phyloP scores from a whole-genome alignment of 345 rosid genomes.

The Balakata baccata region DNA sequence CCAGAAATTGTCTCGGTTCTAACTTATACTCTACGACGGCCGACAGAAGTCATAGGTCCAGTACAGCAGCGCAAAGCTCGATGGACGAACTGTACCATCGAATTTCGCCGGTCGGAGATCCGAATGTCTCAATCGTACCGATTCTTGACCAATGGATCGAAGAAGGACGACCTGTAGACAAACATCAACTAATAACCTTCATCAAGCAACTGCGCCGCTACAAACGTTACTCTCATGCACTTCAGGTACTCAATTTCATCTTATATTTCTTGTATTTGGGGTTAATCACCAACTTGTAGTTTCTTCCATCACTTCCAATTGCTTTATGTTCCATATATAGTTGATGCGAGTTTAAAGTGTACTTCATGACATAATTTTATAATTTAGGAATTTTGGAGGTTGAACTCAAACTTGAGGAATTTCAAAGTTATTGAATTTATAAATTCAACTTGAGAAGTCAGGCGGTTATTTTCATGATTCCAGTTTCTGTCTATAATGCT shows the following conservation, averaged over 20 bases:
- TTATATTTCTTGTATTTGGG: no score
- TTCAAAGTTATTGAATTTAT: no score
- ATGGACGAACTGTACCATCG: conserved; percentile 21
- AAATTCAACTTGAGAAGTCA: no score
- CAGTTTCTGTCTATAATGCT: no score
- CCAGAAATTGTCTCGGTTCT: neutral
- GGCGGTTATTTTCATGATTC: no score
- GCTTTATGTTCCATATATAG: no score
- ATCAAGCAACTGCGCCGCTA: conserved; percentile 26
- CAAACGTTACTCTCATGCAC: conserved; percentile 15
- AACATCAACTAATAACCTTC: conserved; percentile 9
- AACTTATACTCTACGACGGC: neutral
- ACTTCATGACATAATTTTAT: no score
- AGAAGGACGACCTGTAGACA: conserved; percentile 29
- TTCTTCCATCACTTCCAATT: no score
- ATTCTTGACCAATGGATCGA: conserved; percentile 44
- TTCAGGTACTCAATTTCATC: neutral
- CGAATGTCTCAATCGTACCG: conserved; percentile 28
- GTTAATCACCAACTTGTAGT: no score
- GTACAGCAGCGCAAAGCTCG: neutral
- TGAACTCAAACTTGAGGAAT: no score
- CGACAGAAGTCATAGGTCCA: neutral
- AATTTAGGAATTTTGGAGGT: no score
- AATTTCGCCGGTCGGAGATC: conserved; percentile 34
- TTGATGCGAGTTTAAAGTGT: no score